Evolutionary conservation across 108 stramenopile genomes (phyloP).

Genomic region (Discostella pseudostelligera): DNA sequence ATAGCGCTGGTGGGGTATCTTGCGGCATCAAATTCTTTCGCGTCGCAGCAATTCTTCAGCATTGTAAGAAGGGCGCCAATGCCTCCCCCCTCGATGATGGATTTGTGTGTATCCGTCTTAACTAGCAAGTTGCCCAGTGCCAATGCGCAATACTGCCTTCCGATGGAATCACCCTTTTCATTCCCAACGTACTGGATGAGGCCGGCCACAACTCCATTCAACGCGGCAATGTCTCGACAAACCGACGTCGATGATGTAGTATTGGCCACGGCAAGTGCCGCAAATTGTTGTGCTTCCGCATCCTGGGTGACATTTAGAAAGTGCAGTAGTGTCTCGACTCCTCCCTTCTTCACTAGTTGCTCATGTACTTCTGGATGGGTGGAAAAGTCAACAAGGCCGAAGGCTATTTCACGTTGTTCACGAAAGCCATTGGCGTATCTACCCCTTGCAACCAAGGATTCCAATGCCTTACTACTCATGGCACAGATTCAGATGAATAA

Average conservation of each 20-base stretch:
- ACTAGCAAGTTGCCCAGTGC: slow-evolving; percentile 83
- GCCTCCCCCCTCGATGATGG: slow-evolving; percentile 57
- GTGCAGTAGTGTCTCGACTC: slow-evolving; percentile 59
- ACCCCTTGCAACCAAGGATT: slow-evolving; percentile 83
- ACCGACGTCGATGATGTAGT: slow-evolving; percentile 68
- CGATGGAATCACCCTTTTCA: slow-evolving; percentile 53
- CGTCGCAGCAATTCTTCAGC: slow-evolving; percentile 55
- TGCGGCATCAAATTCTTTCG: slow-evolving; percentile 56
- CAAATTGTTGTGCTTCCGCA: slow-evolving; percentile 83
- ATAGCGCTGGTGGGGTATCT: slow-evolving; percentile 78
- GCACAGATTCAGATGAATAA: too few species aligned
- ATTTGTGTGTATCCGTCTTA: slow-evolving; percentile 76
- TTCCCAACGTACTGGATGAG: slow-evolving; percentile 51
- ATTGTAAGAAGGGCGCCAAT: slow-evolving; percentile 62
- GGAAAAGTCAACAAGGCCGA: slow-evolving; percentile 81
- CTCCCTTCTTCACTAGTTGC: slow-evolving; percentile 80
- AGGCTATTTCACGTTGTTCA: slow-evolving; percentile 85
- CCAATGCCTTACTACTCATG: slow-evolving; percentile 60
- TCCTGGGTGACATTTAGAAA: slow-evolving; percentile 60
- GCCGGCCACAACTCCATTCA: slow-evolving; percentile 42
- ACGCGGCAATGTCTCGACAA: slow-evolving; percentile 50
- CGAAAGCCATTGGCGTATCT: slow-evolving; percentile 63
- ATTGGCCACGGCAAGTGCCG: slow-evolving; percentile 81
- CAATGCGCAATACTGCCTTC: slow-evolving; percentile 79
- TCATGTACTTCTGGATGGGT: slow-evolving; percentile 67